phyloP scores from a whole-genome alignment of 768 basidiomycete genomes.

The Lactifluus subvellereus region DNA sequence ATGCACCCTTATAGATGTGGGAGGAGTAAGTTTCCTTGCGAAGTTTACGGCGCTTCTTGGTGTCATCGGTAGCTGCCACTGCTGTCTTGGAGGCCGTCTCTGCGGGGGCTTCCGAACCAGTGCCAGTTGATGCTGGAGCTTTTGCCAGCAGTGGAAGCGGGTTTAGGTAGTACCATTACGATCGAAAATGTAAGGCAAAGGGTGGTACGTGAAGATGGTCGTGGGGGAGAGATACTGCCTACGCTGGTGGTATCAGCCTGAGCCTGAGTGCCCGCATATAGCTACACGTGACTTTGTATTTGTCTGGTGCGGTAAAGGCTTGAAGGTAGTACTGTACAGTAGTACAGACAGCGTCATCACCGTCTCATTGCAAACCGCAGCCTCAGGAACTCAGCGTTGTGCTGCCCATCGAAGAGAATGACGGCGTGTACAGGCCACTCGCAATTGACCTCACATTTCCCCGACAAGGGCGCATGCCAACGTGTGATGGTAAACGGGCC shows the following conservation, averaged over 20 bases:
- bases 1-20: slow-evolving; percentile 86
- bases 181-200: slow-evolving; percentile 14
- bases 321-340: too few species aligned
- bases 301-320: neutral
- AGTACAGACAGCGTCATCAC: too few species aligned
- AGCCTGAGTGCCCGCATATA: slow-evolving; percentile 12
- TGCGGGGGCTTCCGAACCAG: slow-evolving; percentile 55
- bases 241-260: slow-evolving; percentile 3
- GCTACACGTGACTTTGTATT: slow-evolving; percentile 27
- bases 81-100: slow-evolving; percentile 47
- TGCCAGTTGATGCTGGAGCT: slow-evolving; percentile 61
- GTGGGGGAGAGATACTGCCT: slow-evolving; percentile 9
- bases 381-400: neutral
- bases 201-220: slow-evolving; percentile 8
- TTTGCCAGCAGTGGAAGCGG: slow-evolving; percentile 81
- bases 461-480: too few species aligned
- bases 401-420: neutral
- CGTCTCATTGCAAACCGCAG: too few species aligned
- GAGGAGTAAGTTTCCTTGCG: slow-evolving; percentile 92
- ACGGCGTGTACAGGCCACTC: neutral
- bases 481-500: too few species aligned
- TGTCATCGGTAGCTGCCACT: slow-evolving; percentile 47
- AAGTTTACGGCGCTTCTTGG: slow-evolving; percentile 82
- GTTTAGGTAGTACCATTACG: slow-evolving; percentile 57
- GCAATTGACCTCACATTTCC: too few species aligned